Percentiles rank a stretch among this genome's conserved stretches.
Evolutionary conservation across 371 early-diverging fungal genomes (phyloP).

Genomic region (Dipsacomyces acuminosporus): DNA sequence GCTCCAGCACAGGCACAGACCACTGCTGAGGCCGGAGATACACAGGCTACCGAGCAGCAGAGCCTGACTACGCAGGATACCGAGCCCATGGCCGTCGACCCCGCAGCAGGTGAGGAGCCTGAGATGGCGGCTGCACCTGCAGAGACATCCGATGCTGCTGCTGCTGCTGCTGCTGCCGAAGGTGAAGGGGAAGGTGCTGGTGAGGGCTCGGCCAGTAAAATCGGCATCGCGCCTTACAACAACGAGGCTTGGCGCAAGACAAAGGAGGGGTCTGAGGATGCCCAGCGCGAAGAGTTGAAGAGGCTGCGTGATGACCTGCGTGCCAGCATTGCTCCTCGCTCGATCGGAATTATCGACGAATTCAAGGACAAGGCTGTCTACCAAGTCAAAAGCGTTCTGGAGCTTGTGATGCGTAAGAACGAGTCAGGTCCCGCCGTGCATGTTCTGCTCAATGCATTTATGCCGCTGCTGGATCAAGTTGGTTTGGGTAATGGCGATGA

Average conservation of each 20-base stretch:
- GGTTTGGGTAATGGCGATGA: not conserved
- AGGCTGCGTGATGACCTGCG: slow-evolving; percentile 53
- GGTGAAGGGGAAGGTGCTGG: too few species aligned
- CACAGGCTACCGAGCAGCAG: not conserved
- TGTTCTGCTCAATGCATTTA: slow-evolving; percentile 34
- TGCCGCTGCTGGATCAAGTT: slow-evolving; percentile 24
- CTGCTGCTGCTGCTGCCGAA: not conserved
- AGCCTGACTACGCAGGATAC: slow-evolving; percentile 1
- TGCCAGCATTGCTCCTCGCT: slow-evolving; percentile 49
- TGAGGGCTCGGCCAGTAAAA: slow-evolving; percentile 10
- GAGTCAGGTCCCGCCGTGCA: slow-evolving; percentile 15
- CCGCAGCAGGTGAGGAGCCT: slow-evolving; percentile 13
- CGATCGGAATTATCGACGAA: slow-evolving; percentile 59
- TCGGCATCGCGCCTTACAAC: slow-evolving; percentile 35
- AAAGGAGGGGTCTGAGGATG: slow-evolving; percentile 30
- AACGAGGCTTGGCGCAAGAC: slow-evolving; percentile 33
- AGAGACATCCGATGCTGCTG: slow-evolving; percentile 1
- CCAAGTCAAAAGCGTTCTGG: slow-evolving; percentile 61
- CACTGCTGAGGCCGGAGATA: not conserved
- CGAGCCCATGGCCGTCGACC: slow-evolving; percentile 33
- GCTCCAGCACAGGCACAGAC: not conserved
- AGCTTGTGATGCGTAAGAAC: slow-evolving; percentile 33
- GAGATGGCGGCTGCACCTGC: slow-evolving; percentile 13
- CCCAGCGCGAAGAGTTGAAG: slow-evolving; percentile 47
- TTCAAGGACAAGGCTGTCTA: slow-evolving; percentile 60